These are phyloP conservation scores for Leptographium radiaticola DNA, from an alignment of 2,329 filamentous ascomycete genomes.

Conservation along the genomic window DNA sequence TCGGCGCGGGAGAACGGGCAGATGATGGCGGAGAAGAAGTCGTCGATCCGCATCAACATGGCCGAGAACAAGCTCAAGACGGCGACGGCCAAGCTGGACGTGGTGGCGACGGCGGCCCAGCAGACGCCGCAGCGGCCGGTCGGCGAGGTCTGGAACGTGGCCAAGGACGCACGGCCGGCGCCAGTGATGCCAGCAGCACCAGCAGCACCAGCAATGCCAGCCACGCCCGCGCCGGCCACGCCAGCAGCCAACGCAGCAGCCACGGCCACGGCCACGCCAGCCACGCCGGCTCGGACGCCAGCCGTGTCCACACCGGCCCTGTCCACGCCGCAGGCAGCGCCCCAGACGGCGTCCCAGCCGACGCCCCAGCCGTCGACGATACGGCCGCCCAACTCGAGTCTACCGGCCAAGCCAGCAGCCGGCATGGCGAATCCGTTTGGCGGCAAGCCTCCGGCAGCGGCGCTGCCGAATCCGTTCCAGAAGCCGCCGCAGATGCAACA, in stretches of 20 bases:
- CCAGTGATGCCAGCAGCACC: slow-evolving; percentile 10
- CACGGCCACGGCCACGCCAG: not conserved
- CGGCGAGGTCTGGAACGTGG: slow-evolving; percentile 73
- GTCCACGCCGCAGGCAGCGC: too few relatives aligned
- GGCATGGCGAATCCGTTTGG: slow-evolving; percentile 6
- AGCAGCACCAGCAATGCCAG: not conserved
- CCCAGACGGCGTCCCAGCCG: too few relatives aligned
- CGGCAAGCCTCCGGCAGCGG: not conserved
- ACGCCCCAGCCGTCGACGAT: too few relatives aligned
- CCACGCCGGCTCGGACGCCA: not conserved
- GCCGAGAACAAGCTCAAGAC: slow-evolving; percentile 53
- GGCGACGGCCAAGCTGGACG: slow-evolving; percentile 57
- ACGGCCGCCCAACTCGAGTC: not conserved
- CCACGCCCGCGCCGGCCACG: not conserved
- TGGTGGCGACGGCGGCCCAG: slow-evolving; percentile 69
- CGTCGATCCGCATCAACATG: slow-evolving; percentile 64
- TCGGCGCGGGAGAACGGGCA: slow-evolving; percentile 50
- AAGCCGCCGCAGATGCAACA: slow-evolving; percentile 2
- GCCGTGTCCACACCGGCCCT: too few relatives aligned
- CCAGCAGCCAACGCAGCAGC: not conserved
- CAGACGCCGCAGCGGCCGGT: slow-evolving; percentile 79
- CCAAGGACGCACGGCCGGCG: slow-evolving; percentile 49
- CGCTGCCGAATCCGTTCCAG: slow-evolving; percentile 12
- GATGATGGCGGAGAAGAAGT: slow-evolving; percentile 63
- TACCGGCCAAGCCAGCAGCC: slow-evolving; percentile 7